Evolutionary conservation across 495 filamentous ascomycete species (phyloP).

Genomic region (Stereocaulon alpinum): DNA sequence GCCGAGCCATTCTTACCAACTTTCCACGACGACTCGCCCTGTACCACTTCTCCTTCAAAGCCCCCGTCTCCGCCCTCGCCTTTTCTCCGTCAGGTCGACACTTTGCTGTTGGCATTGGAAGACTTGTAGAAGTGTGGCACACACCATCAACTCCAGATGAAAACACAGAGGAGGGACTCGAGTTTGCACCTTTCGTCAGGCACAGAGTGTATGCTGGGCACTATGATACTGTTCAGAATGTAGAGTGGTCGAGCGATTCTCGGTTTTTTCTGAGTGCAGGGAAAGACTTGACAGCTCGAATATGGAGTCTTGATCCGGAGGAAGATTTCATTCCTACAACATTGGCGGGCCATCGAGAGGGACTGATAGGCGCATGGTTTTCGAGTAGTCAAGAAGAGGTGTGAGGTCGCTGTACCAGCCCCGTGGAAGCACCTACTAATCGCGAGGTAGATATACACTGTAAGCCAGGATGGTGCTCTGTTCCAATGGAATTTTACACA

Average conservation of each 20-base stretch:
- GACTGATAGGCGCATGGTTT: constrained; percentile 81
- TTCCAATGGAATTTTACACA: constrained; percentile 54
- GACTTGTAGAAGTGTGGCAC: constrained; percentile 88
- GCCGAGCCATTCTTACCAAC: constrained; percentile 83
- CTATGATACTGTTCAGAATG: constrained; percentile 71
- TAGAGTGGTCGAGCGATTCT: constrained; percentile 93
- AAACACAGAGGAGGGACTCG: constrained; percentile 67
- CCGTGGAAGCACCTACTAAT: constrained; percentile 39
- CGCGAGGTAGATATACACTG: constrained; percentile 59
- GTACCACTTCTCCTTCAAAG: constrained; percentile 89
- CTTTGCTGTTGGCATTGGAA: constrained; percentile 76
- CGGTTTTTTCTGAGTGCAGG: constrained; percentile 85
- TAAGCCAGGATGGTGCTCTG: constrained; percentile 57
- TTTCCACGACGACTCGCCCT: constrained; percentile 73
- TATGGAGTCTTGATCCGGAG: constrained; percentile 87
- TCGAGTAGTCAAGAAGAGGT: constrained; percentile 79
- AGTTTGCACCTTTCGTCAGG: constrained; percentile 88
- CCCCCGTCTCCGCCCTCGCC: constrained; percentile 67
- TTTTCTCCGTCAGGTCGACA: constrained; percentile 87
- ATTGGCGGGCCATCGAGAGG: constrained; percentile 79
- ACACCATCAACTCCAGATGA: constrained; percentile 79
- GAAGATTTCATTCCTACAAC: constrained; percentile 83
- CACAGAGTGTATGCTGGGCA: constrained; percentile 81
- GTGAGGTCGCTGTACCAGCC: constrained; percentile 34
- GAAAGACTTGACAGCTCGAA: constrained; percentile 81